Base-by-base conservation (phyloP, 495 filamentous ascomycete species). In the Barbatosphaeria neglecta region DNA sequence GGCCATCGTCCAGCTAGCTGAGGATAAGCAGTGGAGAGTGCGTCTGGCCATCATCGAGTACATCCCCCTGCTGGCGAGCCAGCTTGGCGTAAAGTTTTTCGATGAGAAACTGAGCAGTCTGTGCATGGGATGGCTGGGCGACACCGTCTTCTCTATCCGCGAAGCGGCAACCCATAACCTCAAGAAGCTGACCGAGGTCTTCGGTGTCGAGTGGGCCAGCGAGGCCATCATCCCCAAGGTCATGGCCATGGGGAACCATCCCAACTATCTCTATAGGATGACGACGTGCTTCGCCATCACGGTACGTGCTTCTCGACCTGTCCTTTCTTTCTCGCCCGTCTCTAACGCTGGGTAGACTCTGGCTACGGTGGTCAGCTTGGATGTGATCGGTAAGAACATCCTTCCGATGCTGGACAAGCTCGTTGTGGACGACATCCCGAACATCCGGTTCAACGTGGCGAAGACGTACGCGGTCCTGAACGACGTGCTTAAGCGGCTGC, bases 11-110 rank as follows among this genome's bases (percentile, higher is more conserved):
- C 88, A 96, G 58, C 76, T 98, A 50, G 92, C 92, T 46, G 92
- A 97, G 65, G 92, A 98, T 65, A 98, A 98, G 76, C 90, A 98
- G 73, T 98, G 92, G 92, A 86, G 92, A 57, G 92, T 98, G 49
- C 85, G 92, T 44, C 75, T 98, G 44, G 92, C 92, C 41, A 98
- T 98, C 57, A 98, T 98, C 60, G 90, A 97, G 76, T 96, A 98
- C 67, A 96, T 98, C 58, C 92, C 92, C 20, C 76, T 98, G 39
- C 83, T 98, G 33, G 93, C 93, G 39, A 89, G 87, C 55, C 92
- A 98, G 60, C 75, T 98, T 15, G 92, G 92, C 37, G 92, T 97
- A 45, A 82, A 92, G 58, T 98, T 98, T 74, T 98, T 98, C 65
- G 89, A 98, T 60, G 89, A 98, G 63, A 92, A 97, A 66, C 77